phyloP scores from a whole-genome alignment of 768 basidiomycete genomes.

The Chalciporus sphaerocephalus region DNA sequence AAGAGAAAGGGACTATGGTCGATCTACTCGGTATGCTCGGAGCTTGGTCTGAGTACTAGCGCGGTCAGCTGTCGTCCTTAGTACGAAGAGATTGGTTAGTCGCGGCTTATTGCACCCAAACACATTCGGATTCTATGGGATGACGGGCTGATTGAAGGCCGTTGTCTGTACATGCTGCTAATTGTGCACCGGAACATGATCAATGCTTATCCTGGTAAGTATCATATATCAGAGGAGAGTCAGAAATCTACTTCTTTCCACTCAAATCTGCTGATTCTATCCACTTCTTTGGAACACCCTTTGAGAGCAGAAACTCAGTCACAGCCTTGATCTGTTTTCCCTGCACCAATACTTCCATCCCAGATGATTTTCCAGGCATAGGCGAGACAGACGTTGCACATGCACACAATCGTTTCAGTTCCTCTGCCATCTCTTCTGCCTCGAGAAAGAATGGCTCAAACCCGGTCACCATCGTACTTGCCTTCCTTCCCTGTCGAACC shows the following conservation, averaged over 20 bases:
- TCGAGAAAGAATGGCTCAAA: slow-evolving; percentile 74
- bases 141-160: no score
- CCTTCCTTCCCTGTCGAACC: slow-evolving; percentile 72
- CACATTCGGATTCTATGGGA: no score
- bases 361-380: slow-evolving; percentile 51
- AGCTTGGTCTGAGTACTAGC: slow-evolving; percentile 21
- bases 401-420: slow-evolving; percentile 72
- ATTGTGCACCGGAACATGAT: no score
- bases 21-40: slow-evolving; percentile 27
- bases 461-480: slow-evolving; percentile 69
- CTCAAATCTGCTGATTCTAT: slow-evolving; percentile 51
- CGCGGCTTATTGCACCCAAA: no score
- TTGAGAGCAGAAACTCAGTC: slow-evolving; percentile 57
- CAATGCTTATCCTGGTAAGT: no score
- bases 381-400: slow-evolving; percentile 71
- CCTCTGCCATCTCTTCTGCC: slow-evolving; percentile 72
- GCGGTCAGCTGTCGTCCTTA: no score
- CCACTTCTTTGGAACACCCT: slow-evolving; percentile 81
- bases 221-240: no score
- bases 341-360: slow-evolving; percentile 75
- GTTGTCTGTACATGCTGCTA: no score
- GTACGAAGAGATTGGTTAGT: no score
- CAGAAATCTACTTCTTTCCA: slow-evolving; percentile 44
- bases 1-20: slow-evolving; percentile 27
- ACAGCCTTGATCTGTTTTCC: slow-evolving; percentile 74